These are phyloP conservation scores for Leucaena leucocephala DNA, from an alignment of 306 rosid species.

Conservation along the genomic window DNA sequence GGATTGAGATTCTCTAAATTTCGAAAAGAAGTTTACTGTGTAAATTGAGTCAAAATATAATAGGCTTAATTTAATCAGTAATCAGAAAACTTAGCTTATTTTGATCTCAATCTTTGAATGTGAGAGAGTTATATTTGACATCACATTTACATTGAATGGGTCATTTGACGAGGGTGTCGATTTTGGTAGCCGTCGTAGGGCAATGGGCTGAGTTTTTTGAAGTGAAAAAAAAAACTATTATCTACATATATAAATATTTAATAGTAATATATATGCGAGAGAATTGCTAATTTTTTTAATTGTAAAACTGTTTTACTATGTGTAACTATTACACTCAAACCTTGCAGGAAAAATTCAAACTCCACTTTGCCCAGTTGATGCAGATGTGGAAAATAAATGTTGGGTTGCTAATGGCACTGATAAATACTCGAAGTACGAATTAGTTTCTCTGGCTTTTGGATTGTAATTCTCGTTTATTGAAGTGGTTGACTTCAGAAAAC, in stretches of 20 bases:
- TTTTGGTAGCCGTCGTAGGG: background rate
- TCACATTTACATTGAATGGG: background rate
- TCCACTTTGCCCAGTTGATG: background rate
- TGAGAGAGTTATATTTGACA: background rate
- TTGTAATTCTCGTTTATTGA: background rate
- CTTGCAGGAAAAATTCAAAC: background rate
- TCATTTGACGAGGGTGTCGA: background rate
- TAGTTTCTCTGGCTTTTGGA: background rate
- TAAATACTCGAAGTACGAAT: background rate
- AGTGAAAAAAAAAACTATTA: no score
- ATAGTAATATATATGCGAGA: background rate
- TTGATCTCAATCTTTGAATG: background rate
- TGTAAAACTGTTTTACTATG: background rate
- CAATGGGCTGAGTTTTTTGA: no score
- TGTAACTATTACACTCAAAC: background rate
- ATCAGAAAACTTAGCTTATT: background rate
- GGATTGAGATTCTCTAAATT: background rate
- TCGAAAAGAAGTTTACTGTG: background rate
- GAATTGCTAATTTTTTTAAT: background rate
- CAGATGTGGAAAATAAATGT: background rate
- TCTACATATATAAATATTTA: no score
- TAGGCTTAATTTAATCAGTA: background rate
- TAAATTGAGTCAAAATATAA: background rate
- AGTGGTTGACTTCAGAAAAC: background rate
- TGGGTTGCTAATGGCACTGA: background rate